phyloP scores from a whole-genome alignment of 2,329 filamentous ascomycete species.

The Arachnomyces sp. region DNA sequence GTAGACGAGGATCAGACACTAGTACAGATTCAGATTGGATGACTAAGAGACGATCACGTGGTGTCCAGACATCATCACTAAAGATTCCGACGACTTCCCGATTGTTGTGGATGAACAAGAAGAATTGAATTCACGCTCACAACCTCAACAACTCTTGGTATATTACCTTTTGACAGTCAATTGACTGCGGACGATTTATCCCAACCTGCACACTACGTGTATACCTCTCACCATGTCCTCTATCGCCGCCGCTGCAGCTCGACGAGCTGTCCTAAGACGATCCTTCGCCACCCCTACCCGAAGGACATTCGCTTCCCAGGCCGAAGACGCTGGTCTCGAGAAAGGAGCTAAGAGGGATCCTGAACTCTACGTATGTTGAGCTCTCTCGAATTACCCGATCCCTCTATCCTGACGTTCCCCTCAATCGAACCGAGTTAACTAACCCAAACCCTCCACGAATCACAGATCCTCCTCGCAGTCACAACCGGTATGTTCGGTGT shows the following conservation, averaged over 20 bases:
- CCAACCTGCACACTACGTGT: conserved; percentile 11
- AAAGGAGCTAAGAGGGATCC: conserved; percentile 61
- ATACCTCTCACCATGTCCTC: conserved; percentile 30
- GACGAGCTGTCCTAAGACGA: conserved; percentile 35
- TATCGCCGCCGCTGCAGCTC: conserved; percentile 33
- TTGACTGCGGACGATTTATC: conserved; percentile 7
- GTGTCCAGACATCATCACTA: no score
- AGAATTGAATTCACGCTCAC: conserved; percentile 3
- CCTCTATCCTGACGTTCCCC: conserved; percentile 6
- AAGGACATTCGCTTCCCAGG: conserved; percentile 35
- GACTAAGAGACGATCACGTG: no score
- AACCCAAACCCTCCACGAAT: conserved; percentile 12
- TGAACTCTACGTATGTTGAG: conserved; percentile 59
- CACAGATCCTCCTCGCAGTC: conserved; percentile 77
- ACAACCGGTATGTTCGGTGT: conserved; percentile 83
- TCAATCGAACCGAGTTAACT: conserved; percentile 2
- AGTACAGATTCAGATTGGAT: no score
- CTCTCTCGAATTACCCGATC: neutral
- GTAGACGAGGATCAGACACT: no score
- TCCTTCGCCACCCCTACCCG: conserved; percentile 30
- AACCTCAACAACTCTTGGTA: conserved; percentile 3
- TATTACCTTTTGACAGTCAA: conserved; percentile 25
- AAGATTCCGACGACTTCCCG: no score
- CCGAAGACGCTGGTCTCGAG: conserved; percentile 46
- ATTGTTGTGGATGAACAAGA: conserved; percentile 4